phyloP scores from a whole-genome alignment of 305 asterid genomes.

The Stenogyne calaminthoides region DNA sequence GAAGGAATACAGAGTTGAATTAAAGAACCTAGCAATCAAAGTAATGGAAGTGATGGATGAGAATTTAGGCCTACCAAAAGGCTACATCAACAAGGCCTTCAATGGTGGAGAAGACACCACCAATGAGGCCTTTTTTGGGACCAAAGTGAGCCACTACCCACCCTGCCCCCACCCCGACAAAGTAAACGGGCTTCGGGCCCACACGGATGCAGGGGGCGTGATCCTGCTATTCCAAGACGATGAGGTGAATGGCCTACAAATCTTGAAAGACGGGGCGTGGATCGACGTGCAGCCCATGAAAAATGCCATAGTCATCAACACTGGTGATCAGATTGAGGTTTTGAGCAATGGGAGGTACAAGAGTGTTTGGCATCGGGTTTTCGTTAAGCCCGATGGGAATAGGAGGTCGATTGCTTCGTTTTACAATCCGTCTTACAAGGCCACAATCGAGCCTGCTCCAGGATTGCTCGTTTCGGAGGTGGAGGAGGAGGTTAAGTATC shows the following conservation, averaged over 20 bases:
- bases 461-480: conserved; percentile 18
- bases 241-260: conserved; percentile 70
- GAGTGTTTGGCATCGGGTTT: conserved; percentile 90
- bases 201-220: conserved; percentile 95
- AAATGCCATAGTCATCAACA: conserved; percentile 76
- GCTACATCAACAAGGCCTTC: conserved; percentile 69
- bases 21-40: conserved; percentile 62
- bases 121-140: conserved; percentile 68
- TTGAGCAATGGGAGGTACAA: conserved; percentile 83
- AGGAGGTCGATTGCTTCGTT: conserved; percentile 89
- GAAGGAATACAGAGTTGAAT: conserved; percentile 66
- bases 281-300: conserved; percentile 71
- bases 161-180: conserved; percentile 80
- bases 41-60: conserved; percentile 87
- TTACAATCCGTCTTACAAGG: conserved; percentile 73
- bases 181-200: conserved; percentile 81
- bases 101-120: conserved; percentile 44
- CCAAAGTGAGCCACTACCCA: conserved; percentile 94
- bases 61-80: conserved; percentile 67
- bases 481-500: conserved; percentile 40
- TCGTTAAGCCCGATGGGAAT: conserved; percentile 51
- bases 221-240: conserved; percentile 88
- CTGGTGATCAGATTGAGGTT: conserved; percentile 89
- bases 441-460: conserved; percentile 66
- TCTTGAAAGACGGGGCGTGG: conserved; percentile 79